Base-by-base conservation (phyloP, 2,329 filamentous ascomycete species). In the Amylocarpus encephaloides region DNA sequence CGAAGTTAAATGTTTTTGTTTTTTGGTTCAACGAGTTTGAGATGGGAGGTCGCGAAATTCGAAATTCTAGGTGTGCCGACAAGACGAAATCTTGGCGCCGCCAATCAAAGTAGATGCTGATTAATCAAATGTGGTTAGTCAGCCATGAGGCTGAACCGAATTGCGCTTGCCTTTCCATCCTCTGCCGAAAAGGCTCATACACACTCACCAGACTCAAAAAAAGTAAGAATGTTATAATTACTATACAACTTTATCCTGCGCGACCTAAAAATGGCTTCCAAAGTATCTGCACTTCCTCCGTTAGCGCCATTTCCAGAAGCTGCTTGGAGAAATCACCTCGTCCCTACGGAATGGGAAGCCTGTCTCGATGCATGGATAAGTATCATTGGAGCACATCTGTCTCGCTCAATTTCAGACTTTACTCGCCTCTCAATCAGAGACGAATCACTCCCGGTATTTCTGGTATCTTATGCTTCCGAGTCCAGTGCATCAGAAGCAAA, bases 291-390 rank as follows among this genome's bases (percentile, higher is more conserved):
- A 48, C 70, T 91, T 43, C 89, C 89, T 38, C 77, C 83, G 32
- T 76, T 96, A 68, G 89, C 86, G 50, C 79, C 86, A 16, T 90
- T 93, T 61, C 92, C 91, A 15, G 77, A 83, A 54, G 71, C 78
- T 32, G 71, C 73, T 49, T 82, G 89, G 71, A 82, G 82, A 62
- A 77, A 78, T 58, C 77, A 78, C 58, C 77, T 95, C 52, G 73
- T 76, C 35, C 70, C 81, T 3, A 70, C 76, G 45, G 88, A 95
- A 68, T 95, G 90, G 90, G 76, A 85, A 57, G 74, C 79, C 30
- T 89, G 86, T 65, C 71, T 94, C 42, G 79, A 86, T 55, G 83
- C 88, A 33, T 96, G 89, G 89, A 71, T 82, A 15, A 71, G 79
- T 10, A 74, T 95, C 6, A 71, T 80, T 6, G 75, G 83, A 47